These are phyloP conservation scores for Lasiodiplodia citricola DNA, from an alignment of 2,329 filamentous ascomycete species.

Conservation along the genomic window DNA sequence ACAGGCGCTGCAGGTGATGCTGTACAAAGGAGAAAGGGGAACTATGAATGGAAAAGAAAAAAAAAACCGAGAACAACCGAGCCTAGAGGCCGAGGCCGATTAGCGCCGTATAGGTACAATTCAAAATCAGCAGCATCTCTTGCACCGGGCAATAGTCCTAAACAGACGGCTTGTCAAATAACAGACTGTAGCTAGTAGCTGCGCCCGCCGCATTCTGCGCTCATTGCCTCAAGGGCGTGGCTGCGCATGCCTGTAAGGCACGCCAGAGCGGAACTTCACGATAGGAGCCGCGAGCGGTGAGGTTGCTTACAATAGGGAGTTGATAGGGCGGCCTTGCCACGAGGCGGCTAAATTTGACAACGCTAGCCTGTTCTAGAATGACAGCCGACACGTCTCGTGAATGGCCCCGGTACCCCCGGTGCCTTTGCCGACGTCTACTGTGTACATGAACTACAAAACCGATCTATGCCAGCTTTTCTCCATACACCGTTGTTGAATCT, in stretches of 20 bases:
- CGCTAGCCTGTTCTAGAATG: neutral
- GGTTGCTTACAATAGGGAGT: neutral
- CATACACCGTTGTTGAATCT: neutral
- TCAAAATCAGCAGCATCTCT: neutral
- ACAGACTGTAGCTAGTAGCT: neutral
- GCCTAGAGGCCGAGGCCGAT: neutral
- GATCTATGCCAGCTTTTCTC: no score
- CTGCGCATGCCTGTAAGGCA: neutral
- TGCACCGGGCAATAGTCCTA: neutral
- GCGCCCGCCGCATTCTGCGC: neutral
- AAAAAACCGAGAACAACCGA: neutral
- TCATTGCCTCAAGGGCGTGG: neutral
- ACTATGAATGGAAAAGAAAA: neutral
- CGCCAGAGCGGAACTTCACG: neutral
- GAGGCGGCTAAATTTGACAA: neutral
- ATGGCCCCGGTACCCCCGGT: no score
- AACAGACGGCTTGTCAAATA: neutral
- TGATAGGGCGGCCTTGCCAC: neutral
- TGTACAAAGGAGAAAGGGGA: neutral
- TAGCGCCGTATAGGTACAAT: neutral
- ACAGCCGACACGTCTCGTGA: neutral
- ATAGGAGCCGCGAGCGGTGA: neutral
- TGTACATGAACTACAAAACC: no score
- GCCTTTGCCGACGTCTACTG: neutral
- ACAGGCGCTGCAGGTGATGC: neutral